phyloP scores from a whole-genome alignment of 1,284 basidiomycete genomes.

The Tetrapyrgos nigripes region DNA sequence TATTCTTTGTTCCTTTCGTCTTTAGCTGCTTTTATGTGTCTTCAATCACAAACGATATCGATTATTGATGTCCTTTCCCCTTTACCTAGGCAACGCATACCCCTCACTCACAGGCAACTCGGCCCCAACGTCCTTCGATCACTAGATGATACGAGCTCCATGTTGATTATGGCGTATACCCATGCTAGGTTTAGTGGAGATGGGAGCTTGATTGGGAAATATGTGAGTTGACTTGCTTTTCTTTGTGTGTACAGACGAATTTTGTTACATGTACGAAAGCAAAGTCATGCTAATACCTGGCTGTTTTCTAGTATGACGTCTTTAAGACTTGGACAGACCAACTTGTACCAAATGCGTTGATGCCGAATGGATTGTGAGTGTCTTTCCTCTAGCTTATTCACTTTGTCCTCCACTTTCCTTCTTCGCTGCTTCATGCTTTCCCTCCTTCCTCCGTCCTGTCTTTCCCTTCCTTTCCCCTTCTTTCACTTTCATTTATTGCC shows the following conservation, averaged over 20 bases:
- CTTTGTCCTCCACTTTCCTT: too few relatives aligned
- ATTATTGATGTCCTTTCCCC: too few relatives aligned
- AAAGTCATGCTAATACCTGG: background rate
- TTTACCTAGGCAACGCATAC: background rate
- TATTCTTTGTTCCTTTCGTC: too few relatives aligned
- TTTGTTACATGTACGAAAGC: background rate
- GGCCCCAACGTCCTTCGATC: background rate
- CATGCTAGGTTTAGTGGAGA: conserved; percentile 25
- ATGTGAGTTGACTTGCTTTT: conserved; percentile 21
- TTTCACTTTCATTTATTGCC: too few relatives aligned
- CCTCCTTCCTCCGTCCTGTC: too few relatives aligned
- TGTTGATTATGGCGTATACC: conserved; percentile 27
- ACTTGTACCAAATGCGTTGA: conserved; percentile 10
- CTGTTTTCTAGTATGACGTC: conserved; percentile 14
- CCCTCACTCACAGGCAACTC: background rate
- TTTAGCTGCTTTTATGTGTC: background rate
- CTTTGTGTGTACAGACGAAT: background rate
- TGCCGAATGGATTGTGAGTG: conserved; percentile 17
- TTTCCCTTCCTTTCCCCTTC: too few relatives aligned
- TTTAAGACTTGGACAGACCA: conserved; percentile 19
- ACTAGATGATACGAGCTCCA: conserved; percentile 18
- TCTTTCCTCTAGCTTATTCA: background rate
- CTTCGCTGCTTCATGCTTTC: background rate
- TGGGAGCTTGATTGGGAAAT: conserved; percentile 11
- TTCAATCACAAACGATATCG: too few relatives aligned